Evolutionary conservation across 2,329 filamentous ascomycete genomes (phyloP), one percentile per base, ranked within the genome.

Genomic region (Ilyonectria robusta): DNA sequence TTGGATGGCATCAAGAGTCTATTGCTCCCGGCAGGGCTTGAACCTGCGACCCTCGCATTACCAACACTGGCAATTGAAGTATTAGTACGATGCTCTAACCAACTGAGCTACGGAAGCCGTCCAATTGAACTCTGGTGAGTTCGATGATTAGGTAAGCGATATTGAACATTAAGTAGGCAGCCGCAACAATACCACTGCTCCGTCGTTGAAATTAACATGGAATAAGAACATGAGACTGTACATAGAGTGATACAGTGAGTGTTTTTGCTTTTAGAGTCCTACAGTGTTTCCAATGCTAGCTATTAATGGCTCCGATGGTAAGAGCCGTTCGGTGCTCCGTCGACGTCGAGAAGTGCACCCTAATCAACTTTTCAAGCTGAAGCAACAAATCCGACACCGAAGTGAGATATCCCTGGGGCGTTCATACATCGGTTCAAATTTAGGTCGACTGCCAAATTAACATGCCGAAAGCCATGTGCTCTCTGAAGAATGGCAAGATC

Each of bases 51-150:
- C 62, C 59, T 60, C 62, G 62, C 62, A 65, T 65, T 31, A 65
- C 62, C 44, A 56, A 56, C 6, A 54, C 56, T 65, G 35, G 40
- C 29, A 23, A 15, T 35, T 37, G n/a, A 54, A 65, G 56, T 65
- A 65, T 65, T 65, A 65, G 62, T 65, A 65, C 62, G 62, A 65
- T 59, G 62, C 62, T 65, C 62, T 65, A 65, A 65, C 62, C 62
- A 65, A 65, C 62, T 65, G 62, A 65, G 62, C 62, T 65, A 65
- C 62, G 57, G 62, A 60, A 65, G 62, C 62, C 62, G 44, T 56
- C 62, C 62, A 59, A 65, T 59, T 9, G 31, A 48, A 21, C 26
- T 53, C 26, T n/a, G 31, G 7, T 44, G 48, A 53, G 48, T 42
- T 46, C 21, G 23, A 13, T 62, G 59, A 48, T 62, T 62, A 62